Evolutionary conservation across 805 yeast genomes (phyloP).

Genomic region (Teunomyces stri): DNA sequence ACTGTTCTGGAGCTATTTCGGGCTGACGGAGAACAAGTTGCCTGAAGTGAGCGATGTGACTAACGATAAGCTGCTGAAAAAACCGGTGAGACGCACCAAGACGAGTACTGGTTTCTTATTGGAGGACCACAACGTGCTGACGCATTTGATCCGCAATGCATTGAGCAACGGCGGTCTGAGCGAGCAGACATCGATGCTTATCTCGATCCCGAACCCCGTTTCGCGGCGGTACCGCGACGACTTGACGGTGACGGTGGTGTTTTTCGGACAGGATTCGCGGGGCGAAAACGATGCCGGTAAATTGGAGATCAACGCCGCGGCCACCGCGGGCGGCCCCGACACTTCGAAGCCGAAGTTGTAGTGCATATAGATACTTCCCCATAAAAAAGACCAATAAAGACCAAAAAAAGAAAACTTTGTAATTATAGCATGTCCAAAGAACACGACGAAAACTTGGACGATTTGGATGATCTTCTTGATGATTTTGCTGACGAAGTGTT

Average conservation of each 20-base stretch:
- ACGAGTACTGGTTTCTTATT: slow-evolving; percentile 47
- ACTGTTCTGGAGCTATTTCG: slow-evolving; percentile 46
- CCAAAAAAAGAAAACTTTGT: background rate
- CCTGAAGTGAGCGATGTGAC: slow-evolving; percentile 67
- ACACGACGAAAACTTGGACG: slow-evolving; percentile 57
- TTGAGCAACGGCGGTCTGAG: slow-evolving; percentile 80
- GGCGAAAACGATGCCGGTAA: slow-evolving; percentile 44
- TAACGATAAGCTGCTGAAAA: slow-evolving; percentile 59
- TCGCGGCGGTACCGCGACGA: slow-evolving; percentile 94
- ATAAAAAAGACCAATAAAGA: background rate
- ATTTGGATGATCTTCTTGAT: slow-evolving; percentile 79
- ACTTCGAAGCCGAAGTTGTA: slow-evolving; percentile 48
- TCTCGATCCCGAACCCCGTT: slow-evolving; percentile 87
- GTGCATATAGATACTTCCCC: slow-evolving; percentile 2
- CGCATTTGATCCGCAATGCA: slow-evolving; percentile 92
- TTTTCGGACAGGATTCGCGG: slow-evolving; percentile 67
- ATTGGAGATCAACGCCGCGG: slow-evolving; percentile 54
- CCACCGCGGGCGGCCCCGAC: slow-evolving; percentile 56
- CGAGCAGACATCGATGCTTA: slow-evolving; percentile 84
- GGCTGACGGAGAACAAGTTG: slow-evolving; percentile 45
- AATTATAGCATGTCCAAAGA: background rate
- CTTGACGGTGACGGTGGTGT: slow-evolving; percentile 91
- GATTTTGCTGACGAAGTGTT: slow-evolving; percentile 76
- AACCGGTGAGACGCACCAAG: slow-evolving; percentile 63
- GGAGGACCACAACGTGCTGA: slow-evolving; percentile 85